Conservation (phyloP, 371 early-diverging fungal genomes). For the Catenaria anguillulae region DNA sequence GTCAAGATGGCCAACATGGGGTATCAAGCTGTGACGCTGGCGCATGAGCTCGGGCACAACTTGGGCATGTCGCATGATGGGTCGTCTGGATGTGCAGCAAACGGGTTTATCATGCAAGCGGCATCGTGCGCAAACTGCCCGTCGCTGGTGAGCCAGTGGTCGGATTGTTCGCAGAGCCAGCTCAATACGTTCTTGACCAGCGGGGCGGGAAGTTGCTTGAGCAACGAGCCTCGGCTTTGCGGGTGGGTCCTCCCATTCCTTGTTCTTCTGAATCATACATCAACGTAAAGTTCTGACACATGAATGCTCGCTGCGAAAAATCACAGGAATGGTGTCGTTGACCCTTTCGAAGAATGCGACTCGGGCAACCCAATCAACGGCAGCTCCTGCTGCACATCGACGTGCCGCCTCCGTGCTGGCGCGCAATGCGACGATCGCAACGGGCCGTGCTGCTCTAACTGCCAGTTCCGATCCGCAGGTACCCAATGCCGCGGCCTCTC, state of each 20-base stretch:
- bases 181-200: too few relatives aligned
- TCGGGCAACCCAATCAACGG: constrained; percentile 7
- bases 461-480: neutral
- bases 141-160: neutral
- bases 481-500: constrained; percentile 2
- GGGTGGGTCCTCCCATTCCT: too few relatives aligned
- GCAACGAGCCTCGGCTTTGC: too few relatives aligned
- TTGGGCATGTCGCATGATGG: constrained; percentile 5
- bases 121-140: constrained; percentile 2
- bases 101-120: constrained; percentile 8
- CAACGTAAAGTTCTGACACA: too few relatives aligned
- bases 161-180: neutral
- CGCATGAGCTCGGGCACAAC: constrained; percentile 8
- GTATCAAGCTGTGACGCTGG: constrained; percentile 3
- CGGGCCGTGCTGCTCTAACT: constrained; percentile 6
- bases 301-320: too few relatives aligned
- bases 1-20: neutral
- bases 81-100: neutral
- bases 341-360: constrained; percentile 8
- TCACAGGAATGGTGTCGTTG: constrained; percentile 7
- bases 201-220: too few relatives aligned
- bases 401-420: neutral
- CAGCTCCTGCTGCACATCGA: neutral
- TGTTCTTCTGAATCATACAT: too few relatives aligned
- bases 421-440: constrained; percentile 8